A percentile compares a stretch with the other conserved stretches of the same genome.
Conservation (phyloP, 345 rosid species). For the Ceriops zippeliana region DNA sequence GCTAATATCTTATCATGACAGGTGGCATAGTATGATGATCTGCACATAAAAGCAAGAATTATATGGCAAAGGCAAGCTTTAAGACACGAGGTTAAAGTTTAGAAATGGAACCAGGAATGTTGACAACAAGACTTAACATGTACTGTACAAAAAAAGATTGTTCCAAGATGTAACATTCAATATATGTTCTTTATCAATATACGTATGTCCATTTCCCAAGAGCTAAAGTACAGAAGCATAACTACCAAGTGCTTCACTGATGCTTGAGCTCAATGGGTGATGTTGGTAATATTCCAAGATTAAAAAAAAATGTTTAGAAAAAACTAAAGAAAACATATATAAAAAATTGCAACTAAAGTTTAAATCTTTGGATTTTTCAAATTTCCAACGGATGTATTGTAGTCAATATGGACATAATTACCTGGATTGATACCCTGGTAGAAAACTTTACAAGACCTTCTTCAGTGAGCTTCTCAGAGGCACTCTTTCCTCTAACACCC, state of each 20-base stretch:
- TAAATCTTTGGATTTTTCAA: background rate
- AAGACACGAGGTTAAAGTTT: background rate
- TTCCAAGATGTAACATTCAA: background rate
- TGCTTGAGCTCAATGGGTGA: background rate
- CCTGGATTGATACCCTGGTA: constrained; percentile 84
- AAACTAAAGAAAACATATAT: background rate
- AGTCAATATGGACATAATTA: constrained; percentile 26
- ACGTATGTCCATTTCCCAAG: background rate
- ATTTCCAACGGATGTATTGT: background rate
- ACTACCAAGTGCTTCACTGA: background rate
- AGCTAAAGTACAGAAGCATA: background rate
- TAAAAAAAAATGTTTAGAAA: background rate
- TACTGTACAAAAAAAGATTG: background rate
- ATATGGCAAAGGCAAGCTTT: background rate
- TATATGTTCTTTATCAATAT: background rate
- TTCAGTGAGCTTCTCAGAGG: constrained; percentile 75
- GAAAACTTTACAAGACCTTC: constrained; percentile 86
- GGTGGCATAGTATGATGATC: background rate
- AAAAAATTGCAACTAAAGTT: background rate
- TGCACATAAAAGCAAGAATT: background rate
- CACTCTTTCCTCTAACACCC: constrained; percentile 73
- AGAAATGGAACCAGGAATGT: background rate
- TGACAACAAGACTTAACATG: background rate
- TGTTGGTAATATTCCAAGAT: background rate
- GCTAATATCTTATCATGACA: background rate